Evolutionary conservation across 257 asterid genomes (phyloP).

Genomic region (Nicotiana benthamiana): DNA sequence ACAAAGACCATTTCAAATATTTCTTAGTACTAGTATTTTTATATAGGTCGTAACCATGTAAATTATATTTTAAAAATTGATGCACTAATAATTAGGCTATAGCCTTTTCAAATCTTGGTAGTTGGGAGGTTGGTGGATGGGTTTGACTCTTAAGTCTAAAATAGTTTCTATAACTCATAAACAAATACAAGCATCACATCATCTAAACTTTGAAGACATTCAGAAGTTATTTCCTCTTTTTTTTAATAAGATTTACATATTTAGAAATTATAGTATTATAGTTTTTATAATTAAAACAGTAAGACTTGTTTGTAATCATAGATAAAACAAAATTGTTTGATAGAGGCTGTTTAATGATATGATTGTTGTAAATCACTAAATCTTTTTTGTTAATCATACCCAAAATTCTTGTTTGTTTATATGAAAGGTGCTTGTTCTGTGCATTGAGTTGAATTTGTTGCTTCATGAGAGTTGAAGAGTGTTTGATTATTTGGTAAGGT

Average conservation of each 20-base stretch:
- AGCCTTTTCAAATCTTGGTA: conserved; percentile 28
- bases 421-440: background rate
- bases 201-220: background rate
- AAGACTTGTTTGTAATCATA: background rate
- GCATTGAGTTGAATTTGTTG: background rate
- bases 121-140: background rate
- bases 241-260: background rate
- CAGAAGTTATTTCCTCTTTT: background rate
- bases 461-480: background rate
- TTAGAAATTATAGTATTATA: background rate
- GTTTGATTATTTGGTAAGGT: background rate
- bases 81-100: conserved; percentile 41
- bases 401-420: background rate
- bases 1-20: background rate
- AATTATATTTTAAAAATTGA: background rate
- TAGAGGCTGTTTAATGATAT: background rate
- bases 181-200: background rate
- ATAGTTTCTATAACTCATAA: background rate
- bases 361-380: background rate
- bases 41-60: background rate
- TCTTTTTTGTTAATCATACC: background rate
- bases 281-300: background rate
- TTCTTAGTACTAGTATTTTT: background rate
- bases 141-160: background rate
- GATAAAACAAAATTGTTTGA: background rate